phyloP scores from a whole-genome alignment of 345 rosid species.

The Pistacia vera region DNA sequence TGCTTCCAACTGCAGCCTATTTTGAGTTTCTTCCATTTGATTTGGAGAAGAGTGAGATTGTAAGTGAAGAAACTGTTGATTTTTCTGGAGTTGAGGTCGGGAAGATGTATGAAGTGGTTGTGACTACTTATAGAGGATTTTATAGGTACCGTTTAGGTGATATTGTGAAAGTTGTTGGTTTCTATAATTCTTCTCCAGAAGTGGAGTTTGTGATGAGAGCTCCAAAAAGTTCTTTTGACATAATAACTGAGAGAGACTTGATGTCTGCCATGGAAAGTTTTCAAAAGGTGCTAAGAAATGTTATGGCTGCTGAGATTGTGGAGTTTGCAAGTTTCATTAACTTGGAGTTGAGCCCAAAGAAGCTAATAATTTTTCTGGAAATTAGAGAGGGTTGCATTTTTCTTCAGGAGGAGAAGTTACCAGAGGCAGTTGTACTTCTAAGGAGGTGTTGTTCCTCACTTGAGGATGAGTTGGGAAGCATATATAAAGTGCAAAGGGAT shows the following conservation, averaged over 20 bases:
- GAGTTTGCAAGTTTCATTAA: slow-evolving; percentile 41
- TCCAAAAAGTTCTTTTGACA: slow-evolving; percentile 38
- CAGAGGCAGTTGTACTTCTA: slow-evolving; percentile 21
- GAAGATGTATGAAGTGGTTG: slow-evolving; percentile 50
- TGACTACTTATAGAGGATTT: slow-evolving; percentile 50
- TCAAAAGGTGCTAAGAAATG: slow-evolving; percentile 30
- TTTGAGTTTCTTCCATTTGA: slow-evolving; percentile 55
- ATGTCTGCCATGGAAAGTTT: slow-evolving; percentile 40
- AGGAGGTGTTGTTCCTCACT: slow-evolving; percentile 28
- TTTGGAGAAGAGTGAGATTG: slow-evolving; percentile 16
- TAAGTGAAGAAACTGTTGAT: slow-evolving; percentile 37
- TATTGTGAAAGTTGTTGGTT: slow-evolving; percentile 46
- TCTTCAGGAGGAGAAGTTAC: slow-evolving; percentile 17
- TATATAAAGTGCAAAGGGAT: slow-evolving; percentile 43
- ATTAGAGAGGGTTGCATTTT: slow-evolving; percentile 21
- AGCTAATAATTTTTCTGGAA: slow-evolving; percentile 41
- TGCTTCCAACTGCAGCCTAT: slow-evolving; percentile 52
- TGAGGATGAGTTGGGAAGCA: slow-evolving; percentile 42
- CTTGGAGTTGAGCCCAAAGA: slow-evolving; percentile 26
- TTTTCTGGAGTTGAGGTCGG: slow-evolving; percentile 44
- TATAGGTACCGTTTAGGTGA: slow-evolving; percentile 53
- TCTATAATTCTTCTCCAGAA: slow-evolving; percentile 47
- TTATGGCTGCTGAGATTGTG: slow-evolving; percentile 31
- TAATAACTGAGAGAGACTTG: slow-evolving; percentile 44
- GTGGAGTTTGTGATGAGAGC: slow-evolving; percentile 54